Conservation (phyloP, 139 green algal genomes). For the Microglena sp. region DNA sequence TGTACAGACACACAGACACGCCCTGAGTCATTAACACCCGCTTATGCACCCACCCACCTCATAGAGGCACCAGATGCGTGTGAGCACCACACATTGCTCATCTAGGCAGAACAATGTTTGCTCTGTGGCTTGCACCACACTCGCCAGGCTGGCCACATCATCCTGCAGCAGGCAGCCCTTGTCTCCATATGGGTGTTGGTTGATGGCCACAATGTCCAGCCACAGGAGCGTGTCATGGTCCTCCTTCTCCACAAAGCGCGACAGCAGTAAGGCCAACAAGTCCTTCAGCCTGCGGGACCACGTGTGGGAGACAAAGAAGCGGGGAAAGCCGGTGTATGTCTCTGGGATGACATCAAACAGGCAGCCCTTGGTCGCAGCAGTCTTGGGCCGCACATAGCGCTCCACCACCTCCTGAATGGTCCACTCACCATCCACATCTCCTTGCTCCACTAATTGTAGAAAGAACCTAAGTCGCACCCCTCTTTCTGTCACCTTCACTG, state of each 20-base stretch:
- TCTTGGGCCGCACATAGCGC: too few relatives aligned
- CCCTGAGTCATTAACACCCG: too few relatives aligned
- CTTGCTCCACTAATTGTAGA: too few relatives aligned
- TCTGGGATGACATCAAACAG: neutral
- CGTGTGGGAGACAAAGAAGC: neutral
- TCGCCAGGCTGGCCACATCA: constrained; percentile 2
- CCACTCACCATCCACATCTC: too few relatives aligned
- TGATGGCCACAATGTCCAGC: constrained; percentile 9
- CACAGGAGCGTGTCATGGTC: neutral
- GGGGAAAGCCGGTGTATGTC: neutral
- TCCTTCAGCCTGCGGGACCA: neutral
- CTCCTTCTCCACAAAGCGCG: neutral
- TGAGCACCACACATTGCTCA: neutral
- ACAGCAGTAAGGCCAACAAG: neutral
- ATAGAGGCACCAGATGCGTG: too few relatives aligned
- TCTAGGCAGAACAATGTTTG: constrained; percentile 10
- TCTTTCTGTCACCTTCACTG: too few relatives aligned
- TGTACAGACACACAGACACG: too few relatives aligned
- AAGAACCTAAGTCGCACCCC: too few relatives aligned
- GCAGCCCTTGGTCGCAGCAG: constrained; percentile 1
- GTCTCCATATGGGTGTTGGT: constrained; percentile 6
- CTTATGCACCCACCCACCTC: too few relatives aligned
- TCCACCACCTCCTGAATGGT: too few relatives aligned
- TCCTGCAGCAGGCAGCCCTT: neutral
- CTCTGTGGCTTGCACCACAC: neutral